These are phyloP conservation scores for Heritiera fomes DNA, from an alignment of 345 rosid genomes.

Conservation along the genomic window DNA sequence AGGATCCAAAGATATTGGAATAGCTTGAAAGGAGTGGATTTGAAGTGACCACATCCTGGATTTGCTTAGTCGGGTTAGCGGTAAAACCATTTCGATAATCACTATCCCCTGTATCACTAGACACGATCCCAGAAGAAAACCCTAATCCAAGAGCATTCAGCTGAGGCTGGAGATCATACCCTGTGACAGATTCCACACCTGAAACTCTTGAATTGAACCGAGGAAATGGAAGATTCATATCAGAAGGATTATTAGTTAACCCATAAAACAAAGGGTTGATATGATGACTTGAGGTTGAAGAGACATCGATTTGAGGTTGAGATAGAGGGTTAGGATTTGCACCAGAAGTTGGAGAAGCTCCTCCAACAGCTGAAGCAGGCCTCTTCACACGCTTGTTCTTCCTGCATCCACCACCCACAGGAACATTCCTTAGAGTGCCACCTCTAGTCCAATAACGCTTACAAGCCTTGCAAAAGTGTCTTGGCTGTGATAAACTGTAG, in stretches of 20 bases:
- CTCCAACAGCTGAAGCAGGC: slow-evolving; percentile 37
- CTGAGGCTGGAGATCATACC: slow-evolving; percentile 58
- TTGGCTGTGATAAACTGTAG: slow-evolving; percentile 70
- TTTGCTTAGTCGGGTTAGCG: slow-evolving; percentile 28
- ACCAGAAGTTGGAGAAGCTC: slow-evolving; percentile 25
- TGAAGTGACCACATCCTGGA: slow-evolving; percentile 42
- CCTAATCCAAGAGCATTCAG: slow-evolving; percentile 60
- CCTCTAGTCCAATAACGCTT: slow-evolving; percentile 78
- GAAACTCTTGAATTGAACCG: slow-evolving; percentile 47
- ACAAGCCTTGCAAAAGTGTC: slow-evolving; percentile 76
- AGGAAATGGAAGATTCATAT: slow-evolving; percentile 46
- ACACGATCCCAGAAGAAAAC: slow-evolving; percentile 49
- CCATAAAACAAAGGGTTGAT: slow-evolving; percentile 64
- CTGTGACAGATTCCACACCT: slow-evolving; percentile 35
- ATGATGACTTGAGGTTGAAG: slow-evolving; percentile 47
- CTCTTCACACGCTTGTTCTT: slow-evolving; percentile 68
- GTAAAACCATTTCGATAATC: slow-evolving; percentile 31
- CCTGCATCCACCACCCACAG: slow-evolving; percentile 75
- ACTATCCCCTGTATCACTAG: slow-evolving; percentile 25
- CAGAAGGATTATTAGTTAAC: slow-evolving; percentile 47
- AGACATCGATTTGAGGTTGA: slow-evolving; percentile 36
- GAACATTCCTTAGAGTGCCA: slow-evolving; percentile 68
- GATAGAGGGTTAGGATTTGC: slow-evolving; percentile 34
- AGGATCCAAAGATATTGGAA: slow-evolving; percentile 40
- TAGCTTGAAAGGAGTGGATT: slow-evolving; percentile 53